Evolutionary conservation across 345 rosid species (phyloP), one percentile per base, ranked within the genome.

Genomic region (Gossypium arboreum): DNA sequence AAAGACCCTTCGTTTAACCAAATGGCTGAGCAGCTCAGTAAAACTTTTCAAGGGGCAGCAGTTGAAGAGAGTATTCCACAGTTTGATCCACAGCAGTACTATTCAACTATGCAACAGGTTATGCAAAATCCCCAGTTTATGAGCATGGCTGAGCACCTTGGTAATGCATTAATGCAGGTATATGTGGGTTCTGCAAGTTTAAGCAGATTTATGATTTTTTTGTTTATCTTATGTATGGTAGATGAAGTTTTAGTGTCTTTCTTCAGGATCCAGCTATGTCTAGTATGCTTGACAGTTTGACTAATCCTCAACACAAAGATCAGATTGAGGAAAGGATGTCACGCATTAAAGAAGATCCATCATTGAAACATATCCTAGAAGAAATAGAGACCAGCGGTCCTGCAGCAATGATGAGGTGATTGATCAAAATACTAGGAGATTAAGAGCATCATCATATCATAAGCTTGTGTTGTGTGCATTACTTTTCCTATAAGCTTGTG

Each of bases 121-220:
- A 93, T 95, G 98, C 89, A 93, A 83, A 95, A 95, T 82, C 99
- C 97, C 39, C 94, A 90, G 57, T 93, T 95, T 81, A 85, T 87
- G 92, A 84, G 88, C 24, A 95, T 95, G 99, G 99, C 99, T 0
- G 94, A 95, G 84, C 90, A 84, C 58, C 98, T 95, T 80, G 99
- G 98, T 66, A 84, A 27, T 85, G 94, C 98, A 34, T 79, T 95
- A 67, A 89, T 95, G 84, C 91, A 93, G 99, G 99, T 91, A 77
- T 48, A n/a, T 41, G 24, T 24, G 6, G 17, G 25, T 29, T 9
- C 41, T 43, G 16, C 56, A 72, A 0, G 15, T 50, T 61, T 47
- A 41, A 67, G 62, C 18, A 48, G 63, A 47, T 29, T 77, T 16
- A 4, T 4, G 17, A 68, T 72, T 3, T 52, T 11, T 52, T 24